These are phyloP conservation scores for Petunia secreta DNA, from an alignment of 257 asterid species.

Conservation along the genomic window DNA sequence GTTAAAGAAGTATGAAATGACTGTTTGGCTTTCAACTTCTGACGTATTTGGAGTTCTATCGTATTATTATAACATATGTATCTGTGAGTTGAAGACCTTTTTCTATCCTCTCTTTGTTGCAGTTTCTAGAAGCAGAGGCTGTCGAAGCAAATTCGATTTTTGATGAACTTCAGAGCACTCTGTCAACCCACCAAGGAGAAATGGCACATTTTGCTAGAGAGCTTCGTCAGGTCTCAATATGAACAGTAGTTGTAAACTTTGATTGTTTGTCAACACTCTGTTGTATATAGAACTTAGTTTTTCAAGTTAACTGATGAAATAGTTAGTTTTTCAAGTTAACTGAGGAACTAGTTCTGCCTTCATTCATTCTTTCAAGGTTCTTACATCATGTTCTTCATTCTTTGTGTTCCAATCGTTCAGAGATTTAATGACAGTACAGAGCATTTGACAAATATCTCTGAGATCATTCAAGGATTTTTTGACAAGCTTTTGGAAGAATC, in stretches of 20 bases:
- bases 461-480: slow-evolving; percentile 50
- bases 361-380: neutral
- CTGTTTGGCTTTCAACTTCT: neutral
- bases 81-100: neutral
- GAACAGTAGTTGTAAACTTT: slow-evolving; percentile 10
- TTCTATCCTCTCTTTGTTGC: slow-evolving; percentile 28
- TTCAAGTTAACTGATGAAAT: neutral
- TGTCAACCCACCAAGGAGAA: slow-evolving; percentile 71
- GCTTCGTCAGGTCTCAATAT: slow-evolving; percentile 71
- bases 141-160: slow-evolving; percentile 55
- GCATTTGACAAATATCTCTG: slow-evolving; percentile 59
- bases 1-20: slow-evolving; percentile 56
- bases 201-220: slow-evolving; percentile 71
- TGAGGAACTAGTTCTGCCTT: neutral
- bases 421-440: slow-evolving; percentile 55
- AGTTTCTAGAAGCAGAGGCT: slow-evolving; percentile 70
- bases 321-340: slow-evolving; percentile 11
- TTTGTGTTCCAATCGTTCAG: slow-evolving; percentile 27
- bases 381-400: neutral
- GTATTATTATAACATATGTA: slow-evolving; percentile 15
- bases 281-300: neutral
- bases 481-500: slow-evolving; percentile 64
- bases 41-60: slow-evolving; percentile 1
- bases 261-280: neutral
- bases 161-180: slow-evolving; percentile 61